Evolutionary conservation across 1,284 basidiomycete genomes (phyloP).

Genomic region (Apiotrichum akiyoshidainum): DNA sequence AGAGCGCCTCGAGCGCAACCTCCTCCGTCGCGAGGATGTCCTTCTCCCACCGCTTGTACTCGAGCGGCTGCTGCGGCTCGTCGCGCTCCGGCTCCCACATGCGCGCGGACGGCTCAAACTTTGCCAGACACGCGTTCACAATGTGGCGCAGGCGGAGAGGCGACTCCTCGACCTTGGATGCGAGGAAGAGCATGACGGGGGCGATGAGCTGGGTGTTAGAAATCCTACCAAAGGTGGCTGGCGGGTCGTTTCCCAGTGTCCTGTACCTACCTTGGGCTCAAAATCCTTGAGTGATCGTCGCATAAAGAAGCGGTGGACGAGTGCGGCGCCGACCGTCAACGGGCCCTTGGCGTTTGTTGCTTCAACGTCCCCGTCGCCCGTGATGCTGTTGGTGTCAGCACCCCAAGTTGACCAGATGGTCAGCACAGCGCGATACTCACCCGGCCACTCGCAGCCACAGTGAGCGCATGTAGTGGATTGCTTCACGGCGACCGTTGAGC

Average conservation of each 20-base stretch:
- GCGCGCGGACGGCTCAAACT: constrained; percentile 27
- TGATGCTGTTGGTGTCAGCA: background rate
- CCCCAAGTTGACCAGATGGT: too few relatives aligned
- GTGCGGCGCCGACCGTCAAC: constrained; percentile 77
- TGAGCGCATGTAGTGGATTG: constrained; percentile 21
- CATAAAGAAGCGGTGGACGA: constrained; percentile 95
- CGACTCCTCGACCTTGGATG: constrained; percentile 65
- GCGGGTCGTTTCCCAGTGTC: too few relatives aligned
- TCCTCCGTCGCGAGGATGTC: constrained; percentile 77
- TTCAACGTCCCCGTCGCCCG: constrained; percentile 18
- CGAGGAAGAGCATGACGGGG: constrained; percentile 82
- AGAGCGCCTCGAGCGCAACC: constrained; percentile 76
- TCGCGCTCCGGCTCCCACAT: constrained; percentile 28
- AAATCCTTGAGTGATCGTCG: constrained; percentile 80
- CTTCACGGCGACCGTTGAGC: constrained; percentile 28
- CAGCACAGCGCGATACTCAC: background rate
- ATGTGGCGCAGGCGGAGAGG: constrained; percentile 40
- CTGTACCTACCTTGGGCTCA: constrained; percentile 49
- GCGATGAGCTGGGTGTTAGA: constrained; percentile 67
- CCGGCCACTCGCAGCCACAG: constrained; percentile 17
- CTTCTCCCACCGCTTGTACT: constrained; percentile 69
- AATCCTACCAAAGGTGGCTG: too few relatives aligned
- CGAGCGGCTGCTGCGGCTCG: constrained; percentile 52
- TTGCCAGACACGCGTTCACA: constrained; percentile 35
- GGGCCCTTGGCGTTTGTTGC: constrained; percentile 25